Percentiles rank a stretch among this genome's conserved stretches.
phyloP scores from a whole-genome alignment of 352 stramenopile species.

The Globisporangium viniferum region DNA sequence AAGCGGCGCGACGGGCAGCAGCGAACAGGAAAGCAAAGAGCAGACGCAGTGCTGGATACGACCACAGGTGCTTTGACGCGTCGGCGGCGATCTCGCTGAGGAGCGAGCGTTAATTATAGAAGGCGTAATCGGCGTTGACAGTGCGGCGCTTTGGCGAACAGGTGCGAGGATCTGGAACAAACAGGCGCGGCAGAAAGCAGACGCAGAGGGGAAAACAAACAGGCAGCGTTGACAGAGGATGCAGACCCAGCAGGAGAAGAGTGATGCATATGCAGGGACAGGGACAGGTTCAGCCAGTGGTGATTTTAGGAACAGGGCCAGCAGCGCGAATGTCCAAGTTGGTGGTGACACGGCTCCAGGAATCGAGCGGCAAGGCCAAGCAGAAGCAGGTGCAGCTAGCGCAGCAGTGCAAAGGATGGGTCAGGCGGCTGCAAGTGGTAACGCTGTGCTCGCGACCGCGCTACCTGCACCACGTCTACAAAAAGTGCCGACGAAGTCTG shows the following conservation, averaged over 20 bases:
- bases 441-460: neutral
- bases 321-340: no score
- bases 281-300: neutral
- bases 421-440: neutral
- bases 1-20: neutral
- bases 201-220: neutral
- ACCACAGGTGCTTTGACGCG: neutral
- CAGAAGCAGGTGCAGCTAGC: neutral
- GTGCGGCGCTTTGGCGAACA: neutral
- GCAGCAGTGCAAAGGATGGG: neutral
- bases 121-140: neutral
- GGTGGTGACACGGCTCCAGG: neutral
- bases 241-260: constrained; percentile 2
- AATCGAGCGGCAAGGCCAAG: neutral
- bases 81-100: neutral
- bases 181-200: neutral
- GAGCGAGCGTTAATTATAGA: constrained; percentile 1
- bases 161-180: neutral
- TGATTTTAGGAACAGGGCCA: constrained; percentile 1
- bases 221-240: neutral
- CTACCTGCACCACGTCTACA: constrained; percentile 6
- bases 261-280: neutral
- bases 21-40: neutral
- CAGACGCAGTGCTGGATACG: neutral
- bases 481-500: constrained; percentile 1